Evolutionary conservation across 2,329 filamentous ascomycete genomes (phyloP).

Genomic region (Cladosporium cucumerinum): DNA sequence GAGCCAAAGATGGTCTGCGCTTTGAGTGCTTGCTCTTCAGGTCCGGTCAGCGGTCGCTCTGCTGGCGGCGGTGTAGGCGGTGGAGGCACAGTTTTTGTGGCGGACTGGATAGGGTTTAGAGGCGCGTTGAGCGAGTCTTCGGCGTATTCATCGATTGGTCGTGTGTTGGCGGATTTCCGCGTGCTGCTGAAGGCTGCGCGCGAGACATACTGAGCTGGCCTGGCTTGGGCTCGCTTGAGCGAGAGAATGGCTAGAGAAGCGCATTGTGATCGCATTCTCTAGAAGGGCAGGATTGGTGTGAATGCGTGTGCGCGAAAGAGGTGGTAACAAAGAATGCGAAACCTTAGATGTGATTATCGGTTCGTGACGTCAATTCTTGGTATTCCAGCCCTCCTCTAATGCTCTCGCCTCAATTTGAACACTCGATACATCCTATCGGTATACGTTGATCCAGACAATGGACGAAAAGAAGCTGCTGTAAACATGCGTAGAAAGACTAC

Average conservation of each 20-base stretch:
- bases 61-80: slow-evolving; percentile 7
- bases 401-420: background rate
- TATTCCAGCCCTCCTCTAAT: background rate
- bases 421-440: background rate
- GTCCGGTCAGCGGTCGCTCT: slow-evolving; percentile 27
- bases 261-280: slow-evolving; percentile 17
- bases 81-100: background rate
- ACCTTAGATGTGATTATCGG: background rate
- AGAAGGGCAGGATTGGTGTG: background rate
- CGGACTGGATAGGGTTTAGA: slow-evolving; percentile 9
- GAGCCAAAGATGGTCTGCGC: slow-evolving; percentile 75
- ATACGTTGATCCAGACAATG: background rate
- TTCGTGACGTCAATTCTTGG: background rate
- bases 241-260: slow-evolving; percentile 10
- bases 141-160: slow-evolving; percentile 9
- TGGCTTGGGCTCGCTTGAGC: slow-evolving; percentile 6
- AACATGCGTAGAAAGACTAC: background rate
- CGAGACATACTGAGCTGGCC: background rate
- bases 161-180: background rate
- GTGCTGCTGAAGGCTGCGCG: slow-evolving; percentile 6
- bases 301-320: background rate
- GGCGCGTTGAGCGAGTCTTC: slow-evolving; percentile 10
- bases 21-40: slow-evolving; percentile 54
- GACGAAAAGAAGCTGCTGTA: background rate
- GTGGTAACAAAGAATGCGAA: background rate